Evolutionary conservation across 2,329 filamentous ascomycete species (phyloP), one percentile per base, ranked within the genome.

Genomic region (Dactylellina cionopaga): DNA sequence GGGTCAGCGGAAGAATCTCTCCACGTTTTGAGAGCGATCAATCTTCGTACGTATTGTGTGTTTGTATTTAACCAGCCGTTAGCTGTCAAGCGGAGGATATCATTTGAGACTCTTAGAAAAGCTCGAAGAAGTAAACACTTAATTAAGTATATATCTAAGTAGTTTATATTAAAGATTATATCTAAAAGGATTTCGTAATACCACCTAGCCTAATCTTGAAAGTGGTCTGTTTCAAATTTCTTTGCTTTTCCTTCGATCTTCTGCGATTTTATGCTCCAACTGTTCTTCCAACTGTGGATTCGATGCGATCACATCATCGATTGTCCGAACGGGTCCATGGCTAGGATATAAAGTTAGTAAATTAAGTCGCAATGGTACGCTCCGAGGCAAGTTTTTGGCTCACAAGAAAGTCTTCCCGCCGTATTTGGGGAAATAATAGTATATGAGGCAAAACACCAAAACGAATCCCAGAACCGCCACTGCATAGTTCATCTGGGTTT

Each of bases 401-500:
- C 33, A 64, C 59, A 79, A 79, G 52, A 79, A 79, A 0, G 77
- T 78, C 65, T 76, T 78, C 1, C 78, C 78, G 1, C 78, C 78
- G 41, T 75, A 76, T 11, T 69, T 74, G 1, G 78, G 78, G 13
- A 77, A 47, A 33, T 63, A 79, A 65, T 78, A 79, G 73, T 79
- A 79, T 6, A 52, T 75, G 10, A 79, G 65, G 68, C 78, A 79
- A 51, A 78, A 78, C 2, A 78, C 24, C 3, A 79, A 41, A 5
- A 79, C 78, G 43, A 76, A 77, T 0, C 77, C 78, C 13, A 79
- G 39, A 1, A 79, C 78, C 11, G 74, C 78, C 24, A 79, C 75
- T 0, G 77, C 78, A 63, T 79, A 79, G 39, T 79, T 79, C 78
- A 79, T 79, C 39, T 79, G 75, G 17, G 78, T 54, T 0, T 74